Conservation (phyloP, 2,329 filamentous ascomycete species). For the Diaporthe humulicola region DNA sequence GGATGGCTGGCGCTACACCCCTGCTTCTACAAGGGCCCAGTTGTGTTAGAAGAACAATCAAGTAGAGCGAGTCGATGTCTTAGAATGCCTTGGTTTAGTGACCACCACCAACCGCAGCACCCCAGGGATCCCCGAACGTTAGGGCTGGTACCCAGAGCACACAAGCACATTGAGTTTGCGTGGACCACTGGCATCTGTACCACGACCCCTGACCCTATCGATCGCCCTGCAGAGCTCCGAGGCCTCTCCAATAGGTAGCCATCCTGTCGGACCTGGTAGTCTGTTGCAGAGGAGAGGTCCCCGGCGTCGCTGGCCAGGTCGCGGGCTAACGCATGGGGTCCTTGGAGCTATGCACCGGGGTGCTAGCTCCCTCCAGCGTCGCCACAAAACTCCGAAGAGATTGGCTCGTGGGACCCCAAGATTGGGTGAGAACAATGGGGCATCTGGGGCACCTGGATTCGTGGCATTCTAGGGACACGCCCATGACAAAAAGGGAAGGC, state of each 20-base stretch:
- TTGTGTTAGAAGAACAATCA: constrained; percentile 57
- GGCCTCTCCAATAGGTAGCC: constrained; percentile 12
- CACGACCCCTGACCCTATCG: constrained; percentile 15
- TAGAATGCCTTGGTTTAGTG: constrained; percentile 57
- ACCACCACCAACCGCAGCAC: constrained; percentile 39
- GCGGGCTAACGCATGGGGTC: constrained; percentile 8
- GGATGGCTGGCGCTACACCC: constrained; percentile 60
- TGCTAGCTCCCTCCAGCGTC: constrained; percentile 46
- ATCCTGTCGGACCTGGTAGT: background rate
- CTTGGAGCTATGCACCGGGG: constrained; percentile 37
- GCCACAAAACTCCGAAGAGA: constrained; percentile 55
- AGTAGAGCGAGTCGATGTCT: constrained; percentile 61
- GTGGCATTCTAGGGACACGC: constrained; percentile 32
- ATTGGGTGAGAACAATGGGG: constrained; percentile 49
- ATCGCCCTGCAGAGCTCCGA: constrained; percentile 7
- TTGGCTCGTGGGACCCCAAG: constrained; percentile 57
- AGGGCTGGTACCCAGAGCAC: constrained; percentile 9
- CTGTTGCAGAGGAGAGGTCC: background rate
- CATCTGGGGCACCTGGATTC: constrained; percentile 35
- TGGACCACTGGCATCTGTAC: background rate
- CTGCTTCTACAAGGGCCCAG: constrained; percentile 55
- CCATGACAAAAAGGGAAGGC: constrained; percentile 23
- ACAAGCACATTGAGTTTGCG: background rate
- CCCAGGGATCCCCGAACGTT: constrained; percentile 32
- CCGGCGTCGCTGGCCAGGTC: background rate